Conservation (phyloP, 768 basidiomycete species). For the Paxillus rubicundulus region DNA sequence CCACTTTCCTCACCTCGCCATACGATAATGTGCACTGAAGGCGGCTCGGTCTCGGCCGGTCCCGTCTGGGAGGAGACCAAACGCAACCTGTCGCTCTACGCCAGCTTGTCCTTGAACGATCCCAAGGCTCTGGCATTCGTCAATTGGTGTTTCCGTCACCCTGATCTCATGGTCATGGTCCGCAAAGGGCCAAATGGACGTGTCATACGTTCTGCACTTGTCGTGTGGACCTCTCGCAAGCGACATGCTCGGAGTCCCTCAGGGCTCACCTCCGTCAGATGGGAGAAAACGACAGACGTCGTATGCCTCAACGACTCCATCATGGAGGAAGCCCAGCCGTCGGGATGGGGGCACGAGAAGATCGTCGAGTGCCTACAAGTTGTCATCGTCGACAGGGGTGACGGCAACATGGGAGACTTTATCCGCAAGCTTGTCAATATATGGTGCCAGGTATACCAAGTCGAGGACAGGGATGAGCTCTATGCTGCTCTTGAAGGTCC, state of each 20-base stretch:
- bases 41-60: no score
- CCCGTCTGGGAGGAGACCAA: no score
- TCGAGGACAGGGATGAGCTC: constrained; percentile 19
- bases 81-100: no score
- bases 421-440: constrained; percentile 24
- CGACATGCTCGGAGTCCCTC: constrained; percentile 27
- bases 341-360: constrained; percentile 9
- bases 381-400: constrained; percentile 25
- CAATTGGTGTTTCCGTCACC: no score
- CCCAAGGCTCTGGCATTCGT: no score
- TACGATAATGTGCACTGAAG: no score
- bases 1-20: no score
- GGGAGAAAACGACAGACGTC: constrained; percentile 22
- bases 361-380: constrained; percentile 32
- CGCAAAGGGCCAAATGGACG: constrained; percentile 9
- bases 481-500: constrained; percentile 17
- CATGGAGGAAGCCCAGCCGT: constrained; percentile 26
- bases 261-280: constrained; percentile 20
- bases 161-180: no score
- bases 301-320: constrained; percentile 18
- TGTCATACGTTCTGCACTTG: constrained; percentile 23
- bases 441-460: constrained; percentile 29
- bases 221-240: constrained; percentile 29
- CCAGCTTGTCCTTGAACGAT: no score
- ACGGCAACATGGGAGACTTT: constrained; percentile 31